These are phyloP conservation scores for Apostasia shenzhenica DNA, from an alignment of 106 monocot genomes.

Conservation along the genomic window DNA sequence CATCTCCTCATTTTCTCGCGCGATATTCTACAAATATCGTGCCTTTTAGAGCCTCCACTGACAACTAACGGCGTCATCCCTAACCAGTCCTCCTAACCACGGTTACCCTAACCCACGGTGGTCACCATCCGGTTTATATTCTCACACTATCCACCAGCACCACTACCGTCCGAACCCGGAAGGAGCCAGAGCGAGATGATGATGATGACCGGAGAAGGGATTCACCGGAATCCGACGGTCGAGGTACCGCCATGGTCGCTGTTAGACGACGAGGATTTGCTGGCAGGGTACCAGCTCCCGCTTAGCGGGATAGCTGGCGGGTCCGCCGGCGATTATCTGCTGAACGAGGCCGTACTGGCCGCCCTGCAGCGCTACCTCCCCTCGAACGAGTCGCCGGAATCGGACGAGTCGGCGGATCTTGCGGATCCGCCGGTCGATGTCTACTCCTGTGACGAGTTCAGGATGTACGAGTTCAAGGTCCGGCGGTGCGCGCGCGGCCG, in stretches of 20 bases:
- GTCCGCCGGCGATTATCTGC: background rate
- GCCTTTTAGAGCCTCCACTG: too few relatives aligned
- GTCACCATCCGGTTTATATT: constrained; percentile 20
- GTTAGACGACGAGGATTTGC: constrained; percentile 14
- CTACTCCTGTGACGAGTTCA: constrained; percentile 72
- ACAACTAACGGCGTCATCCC: constrained; percentile 11
- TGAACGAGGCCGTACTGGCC: constrained; percentile 16
- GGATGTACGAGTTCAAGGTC: constrained; percentile 92
- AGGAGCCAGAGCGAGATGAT: background rate
- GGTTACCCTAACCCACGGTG: constrained; percentile 15
- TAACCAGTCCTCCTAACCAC: constrained; percentile 6
- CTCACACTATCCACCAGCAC: background rate
- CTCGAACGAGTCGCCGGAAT: constrained; percentile 11
- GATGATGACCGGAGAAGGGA: constrained; percentile 22
- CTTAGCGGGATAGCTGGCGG: background rate
- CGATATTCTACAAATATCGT: too few relatives aligned
- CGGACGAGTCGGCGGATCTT: constrained; percentile 3
- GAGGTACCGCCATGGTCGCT: constrained; percentile 36
- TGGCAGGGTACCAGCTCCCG: background rate
- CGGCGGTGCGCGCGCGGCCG: constrained; percentile 58
- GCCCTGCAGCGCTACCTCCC: constrained; percentile 23
- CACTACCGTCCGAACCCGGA: background rate
- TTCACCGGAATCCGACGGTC: constrained; percentile 27
- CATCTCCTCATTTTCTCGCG: too few relatives aligned
- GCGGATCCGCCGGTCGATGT: constrained; percentile 21